Evolutionary conservation across 2,329 filamentous ascomycete species (phyloP).

Genomic region (Paraphaeosphaeria sporulosa): DNA sequence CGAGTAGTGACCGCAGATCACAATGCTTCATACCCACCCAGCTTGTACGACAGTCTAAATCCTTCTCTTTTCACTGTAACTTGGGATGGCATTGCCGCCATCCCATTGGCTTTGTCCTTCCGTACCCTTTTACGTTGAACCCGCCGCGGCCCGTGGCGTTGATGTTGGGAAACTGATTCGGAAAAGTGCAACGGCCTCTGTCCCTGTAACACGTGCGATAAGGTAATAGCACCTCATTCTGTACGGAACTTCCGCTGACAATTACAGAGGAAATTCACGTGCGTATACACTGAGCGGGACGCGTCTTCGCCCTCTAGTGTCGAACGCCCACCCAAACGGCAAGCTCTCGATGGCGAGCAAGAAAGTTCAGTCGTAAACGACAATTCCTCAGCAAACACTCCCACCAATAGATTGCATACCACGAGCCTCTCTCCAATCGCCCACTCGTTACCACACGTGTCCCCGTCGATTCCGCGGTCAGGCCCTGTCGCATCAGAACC

Average conservation of each 20-base stretch:
- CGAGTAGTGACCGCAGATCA: background rate
- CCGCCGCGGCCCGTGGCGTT: slow-evolving; percentile 6
- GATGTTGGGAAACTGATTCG: slow-evolving; percentile 21
- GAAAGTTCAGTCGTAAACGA: slow-evolving; percentile 29
- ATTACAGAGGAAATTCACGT: slow-evolving; percentile 51
- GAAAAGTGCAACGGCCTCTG: slow-evolving; percentile 65
- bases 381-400: slow-evolving; percentile 29
- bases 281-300: slow-evolving; percentile 49
- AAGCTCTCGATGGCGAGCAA: slow-evolving; percentile 35
- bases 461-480: slow-evolving; percentile 24
- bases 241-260: slow-evolving; percentile 23
- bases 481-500: slow-evolving; percentile 16
- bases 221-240: slow-evolving; percentile 48
- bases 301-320: slow-evolving; percentile 44
- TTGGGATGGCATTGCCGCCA: background rate
- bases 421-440: slow-evolving; percentile 28
- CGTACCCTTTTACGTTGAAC: slow-evolving; percentile 2
- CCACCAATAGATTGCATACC: slow-evolving; percentile 29
- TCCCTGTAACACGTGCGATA: slow-evolving; percentile 67
- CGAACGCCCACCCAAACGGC: slow-evolving; percentile 49
- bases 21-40: background rate
- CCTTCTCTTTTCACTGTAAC: background rate
- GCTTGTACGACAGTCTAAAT: background rate
- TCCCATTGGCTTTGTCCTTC: background rate
- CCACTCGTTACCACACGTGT: slow-evolving; percentile 22